Percentiles rank a stretch among this genome's conserved stretches.
These are phyloP conservation scores for Yamadazyma kanchanaburiensis DNA, from an alignment of 1,139 yeast species.

Conservation along the genomic window DNA sequence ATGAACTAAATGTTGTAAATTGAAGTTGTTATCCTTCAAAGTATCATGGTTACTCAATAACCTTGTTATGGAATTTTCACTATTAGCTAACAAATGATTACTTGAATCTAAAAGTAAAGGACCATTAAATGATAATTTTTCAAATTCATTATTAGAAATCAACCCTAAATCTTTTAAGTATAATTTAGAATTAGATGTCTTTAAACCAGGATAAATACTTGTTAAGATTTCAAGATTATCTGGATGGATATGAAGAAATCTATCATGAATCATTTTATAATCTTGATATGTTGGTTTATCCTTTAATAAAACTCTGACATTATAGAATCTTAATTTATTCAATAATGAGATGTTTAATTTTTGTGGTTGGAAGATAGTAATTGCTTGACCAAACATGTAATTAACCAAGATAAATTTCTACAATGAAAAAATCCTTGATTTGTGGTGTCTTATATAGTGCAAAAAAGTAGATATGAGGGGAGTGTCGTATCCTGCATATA, in stretches of 20 bases:
- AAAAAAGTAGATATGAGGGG: slow-evolving; percentile 2
- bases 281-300: slow-evolving; percentile 20
- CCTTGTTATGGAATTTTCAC: slow-evolving; percentile 39
- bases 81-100: slow-evolving; percentile 49
- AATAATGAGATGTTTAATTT: slow-evolving; percentile 11
- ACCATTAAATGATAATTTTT: slow-evolving; percentile 16
- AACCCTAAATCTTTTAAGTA: slow-evolving; percentile 22
- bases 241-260: slow-evolving; percentile 44
- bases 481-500: slow-evolving; percentile 2
- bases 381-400: slow-evolving; percentile 14
- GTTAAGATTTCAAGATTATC: slow-evolving; percentile 33
- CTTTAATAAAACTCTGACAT: slow-evolving; percentile 9
- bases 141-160: slow-evolving; percentile 19
- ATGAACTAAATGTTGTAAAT: slow-evolving; percentile 26
- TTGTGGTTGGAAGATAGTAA: slow-evolving; percentile 14
- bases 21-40: slow-evolving; percentile 5
- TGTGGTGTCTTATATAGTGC: slow-evolving; percentile 4
- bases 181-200: slow-evolving; percentile 6
- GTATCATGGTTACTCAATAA: slow-evolving; percentile 38
- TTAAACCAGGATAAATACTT: slow-evolving; percentile 18
- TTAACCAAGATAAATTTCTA: background rate
- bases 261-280: slow-evolving; percentile 31
- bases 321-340: slow-evolving; percentile 11
- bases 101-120: slow-evolving; percentile 61
- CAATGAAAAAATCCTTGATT: background rate